Conservation (phyloP, 106 monocot species). For the Apostasia ramifera region DNA sequence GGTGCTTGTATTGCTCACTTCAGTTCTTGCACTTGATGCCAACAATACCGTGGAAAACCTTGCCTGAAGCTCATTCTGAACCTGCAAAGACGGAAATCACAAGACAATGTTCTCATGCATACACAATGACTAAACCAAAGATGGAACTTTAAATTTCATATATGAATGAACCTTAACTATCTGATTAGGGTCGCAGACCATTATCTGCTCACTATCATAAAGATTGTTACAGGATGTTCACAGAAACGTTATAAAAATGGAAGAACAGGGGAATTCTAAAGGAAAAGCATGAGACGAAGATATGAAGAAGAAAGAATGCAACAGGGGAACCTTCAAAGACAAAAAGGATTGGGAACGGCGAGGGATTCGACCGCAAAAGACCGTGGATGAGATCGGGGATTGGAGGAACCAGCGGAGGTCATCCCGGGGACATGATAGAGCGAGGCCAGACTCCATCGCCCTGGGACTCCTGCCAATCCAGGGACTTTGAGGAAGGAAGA, state of each 20-base stretch:
- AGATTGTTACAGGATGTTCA: no score
- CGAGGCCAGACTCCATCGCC: background rate
- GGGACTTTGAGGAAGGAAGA: no score
- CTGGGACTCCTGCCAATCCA: background rate
- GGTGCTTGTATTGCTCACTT: background rate
- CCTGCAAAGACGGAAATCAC: background rate
- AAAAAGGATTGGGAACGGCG: background rate
- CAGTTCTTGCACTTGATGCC: background rate
- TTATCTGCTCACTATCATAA: no score
- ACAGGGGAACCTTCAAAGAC: background rate
- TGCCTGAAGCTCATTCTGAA: conserved; percentile 1
- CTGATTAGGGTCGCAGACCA: no score
- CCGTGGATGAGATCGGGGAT: background rate
- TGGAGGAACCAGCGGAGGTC: background rate
- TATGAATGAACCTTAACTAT: background rate
- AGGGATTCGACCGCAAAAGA: background rate
- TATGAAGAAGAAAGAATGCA: background rate
- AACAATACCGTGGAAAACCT: background rate
- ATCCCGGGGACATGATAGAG: background rate
- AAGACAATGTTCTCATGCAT: background rate
- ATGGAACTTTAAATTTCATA: background rate
- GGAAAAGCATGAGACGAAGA: background rate
- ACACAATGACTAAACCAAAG: background rate
- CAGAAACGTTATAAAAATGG: no score
- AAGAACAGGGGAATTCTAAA: no score